phyloP scores from a whole-genome alignment of 352 stramenopile genomes.

The Pythium apleroticum region DNA sequence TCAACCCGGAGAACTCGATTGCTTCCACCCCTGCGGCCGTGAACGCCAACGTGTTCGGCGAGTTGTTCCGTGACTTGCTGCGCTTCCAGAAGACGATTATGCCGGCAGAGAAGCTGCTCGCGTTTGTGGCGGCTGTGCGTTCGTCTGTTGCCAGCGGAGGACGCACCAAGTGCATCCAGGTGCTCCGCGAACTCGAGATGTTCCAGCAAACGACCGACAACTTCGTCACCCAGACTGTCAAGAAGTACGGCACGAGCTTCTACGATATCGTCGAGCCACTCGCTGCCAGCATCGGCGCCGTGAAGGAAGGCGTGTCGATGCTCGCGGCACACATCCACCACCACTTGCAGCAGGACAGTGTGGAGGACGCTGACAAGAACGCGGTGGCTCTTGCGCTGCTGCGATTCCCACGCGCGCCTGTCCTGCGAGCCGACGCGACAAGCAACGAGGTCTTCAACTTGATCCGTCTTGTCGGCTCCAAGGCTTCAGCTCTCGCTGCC shows the following conservation, averaged over 20 bases:
- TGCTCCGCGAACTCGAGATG: constrained; percentile 85
- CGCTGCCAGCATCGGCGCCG: constrained; percentile 62
- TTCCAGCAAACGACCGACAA: constrained; percentile 88
- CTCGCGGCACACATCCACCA: constrained; percentile 62
- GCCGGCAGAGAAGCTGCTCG: constrained; percentile 53
- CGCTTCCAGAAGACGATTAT: constrained; percentile 80
- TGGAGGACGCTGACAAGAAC: constrained; percentile 50
- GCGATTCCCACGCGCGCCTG: constrained; percentile 57
- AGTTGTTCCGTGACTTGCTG: constrained; percentile 72
- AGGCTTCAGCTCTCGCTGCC: constrained; percentile 12
- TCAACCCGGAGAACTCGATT: constrained; percentile 18
- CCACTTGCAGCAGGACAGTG: constrained; percentile 46
- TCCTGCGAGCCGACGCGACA: neutral
- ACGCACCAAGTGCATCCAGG: constrained; percentile 52
- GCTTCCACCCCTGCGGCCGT: neutral
- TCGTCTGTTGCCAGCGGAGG: constrained; percentile 29
- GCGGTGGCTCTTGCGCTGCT: constrained; percentile 52
- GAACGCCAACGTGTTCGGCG: constrained; percentile 44
- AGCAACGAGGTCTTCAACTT: constrained; percentile 23
- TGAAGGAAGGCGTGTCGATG: constrained; percentile 87
- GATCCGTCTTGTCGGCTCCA: constrained; percentile 27
- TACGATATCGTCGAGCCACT: constrained; percentile 86
- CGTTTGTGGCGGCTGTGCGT: constrained; percentile 42
- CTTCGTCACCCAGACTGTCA: constrained; percentile 61
- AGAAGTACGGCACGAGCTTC: constrained; percentile 76